Conservation (phyloP, 176 grass and related monocot genomes). For the Miscanthus lutarioriparius region DNA sequence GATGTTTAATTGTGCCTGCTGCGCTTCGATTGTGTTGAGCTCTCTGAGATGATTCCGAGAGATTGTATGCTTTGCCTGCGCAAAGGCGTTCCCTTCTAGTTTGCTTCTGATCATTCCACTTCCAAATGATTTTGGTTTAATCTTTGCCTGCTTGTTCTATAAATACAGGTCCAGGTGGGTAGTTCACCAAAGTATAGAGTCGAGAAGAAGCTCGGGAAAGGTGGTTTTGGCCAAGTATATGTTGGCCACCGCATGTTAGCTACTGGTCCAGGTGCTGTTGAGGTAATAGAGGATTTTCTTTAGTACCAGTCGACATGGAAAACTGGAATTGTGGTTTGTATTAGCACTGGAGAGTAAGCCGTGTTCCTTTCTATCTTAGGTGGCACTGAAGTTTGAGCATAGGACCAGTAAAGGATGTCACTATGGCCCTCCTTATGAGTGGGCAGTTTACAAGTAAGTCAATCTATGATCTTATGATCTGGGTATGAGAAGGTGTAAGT, state of each 20-base stretch:
- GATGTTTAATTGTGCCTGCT: not conserved
- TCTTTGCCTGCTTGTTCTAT: not conserved
- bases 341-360: not conserved
- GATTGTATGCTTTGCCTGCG: not conserved
- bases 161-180: slow-evolving; percentile 76
- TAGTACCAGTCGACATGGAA: not conserved
- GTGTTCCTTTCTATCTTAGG: slow-evolving; percentile 43
- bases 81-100: not conserved
- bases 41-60: not conserved
- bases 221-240: slow-evolving; percentile 99
- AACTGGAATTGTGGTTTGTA: not conserved
- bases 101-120: slow-evolving; percentile 17
- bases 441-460: slow-evolving; percentile 93
- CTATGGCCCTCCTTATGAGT: slow-evolving; percentile 90
- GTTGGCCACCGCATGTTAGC: slow-evolving; percentile 71
- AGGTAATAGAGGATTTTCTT: slow-evolving; percentile 54
- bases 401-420: slow-evolving; percentile 92
- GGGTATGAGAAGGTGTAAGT: slow-evolving; percentile 15
- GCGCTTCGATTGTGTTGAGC: not conserved
- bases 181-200: slow-evolving; percentile 88
- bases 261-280: slow-evolving; percentile 55
- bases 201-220: slow-evolving; percentile 89
- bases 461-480: slow-evolving; percentile 30
- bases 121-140: slow-evolving; percentile 22
- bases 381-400: slow-evolving; percentile 98